Percentiles rank a stretch among this genome's conserved stretches.
Evolutionary conservation across 2,329 filamentous ascomycete species (phyloP).

Genomic region (Didymella glomerata): DNA sequence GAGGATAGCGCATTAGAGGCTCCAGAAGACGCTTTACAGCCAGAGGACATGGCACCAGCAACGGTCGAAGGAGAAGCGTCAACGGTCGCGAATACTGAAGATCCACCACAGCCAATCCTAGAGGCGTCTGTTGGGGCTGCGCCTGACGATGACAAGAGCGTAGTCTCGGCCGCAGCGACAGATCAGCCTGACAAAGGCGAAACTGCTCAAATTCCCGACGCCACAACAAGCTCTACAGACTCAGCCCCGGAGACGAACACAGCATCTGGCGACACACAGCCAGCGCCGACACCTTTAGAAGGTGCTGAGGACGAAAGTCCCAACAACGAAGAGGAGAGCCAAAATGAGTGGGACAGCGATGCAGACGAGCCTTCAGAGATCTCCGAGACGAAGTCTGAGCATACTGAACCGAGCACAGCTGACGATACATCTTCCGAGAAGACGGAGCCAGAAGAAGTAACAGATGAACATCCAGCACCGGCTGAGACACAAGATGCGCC

Average conservation of each 20-base stretch:
- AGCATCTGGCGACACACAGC: neutral
- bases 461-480: neutral
- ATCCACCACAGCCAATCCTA: neutral
- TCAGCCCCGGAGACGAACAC: neutral
- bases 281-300: neutral
- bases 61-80: neutral
- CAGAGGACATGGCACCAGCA: neutral
- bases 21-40: neutral
- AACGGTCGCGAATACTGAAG: neutral
- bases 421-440: neutral
- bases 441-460: neutral
- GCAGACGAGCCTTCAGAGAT: conserved; percentile 9
- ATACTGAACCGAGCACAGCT: conserved; percentile 1
- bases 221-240: neutral
- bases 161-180: neutral
- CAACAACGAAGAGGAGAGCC: conserved; percentile 73
- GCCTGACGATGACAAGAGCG: neutral
- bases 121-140: neutral
- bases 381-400: neutral
- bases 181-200: neutral
- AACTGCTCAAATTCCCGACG: neutral
- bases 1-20: neutral
- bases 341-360: conserved; percentile 65
- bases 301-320: neutral
- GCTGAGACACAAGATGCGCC: conserved; percentile 3